A percentile compares a stretch with the other conserved stretches of the same genome.
Evolutionary conservation across 2,329 filamentous ascomycete species (phyloP).

Genomic region (Plenodomus biglobosus): DNA sequence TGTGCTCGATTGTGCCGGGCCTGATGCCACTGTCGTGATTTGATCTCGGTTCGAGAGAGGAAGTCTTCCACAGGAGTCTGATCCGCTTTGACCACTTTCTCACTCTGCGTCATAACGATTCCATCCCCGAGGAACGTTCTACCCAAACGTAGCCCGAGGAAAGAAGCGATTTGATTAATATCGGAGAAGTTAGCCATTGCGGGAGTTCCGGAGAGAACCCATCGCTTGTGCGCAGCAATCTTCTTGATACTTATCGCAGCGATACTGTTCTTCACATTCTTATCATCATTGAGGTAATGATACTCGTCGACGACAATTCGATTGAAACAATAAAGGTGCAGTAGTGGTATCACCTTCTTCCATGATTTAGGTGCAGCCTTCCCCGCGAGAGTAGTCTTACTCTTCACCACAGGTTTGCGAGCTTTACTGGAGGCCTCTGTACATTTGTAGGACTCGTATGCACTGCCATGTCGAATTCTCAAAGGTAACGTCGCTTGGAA

Average conservation of each 20-base stretch:
- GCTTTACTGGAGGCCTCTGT: conserved; percentile 7
- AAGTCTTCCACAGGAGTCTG: conserved; percentile 57
- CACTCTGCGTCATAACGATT: conserved; percentile 49
- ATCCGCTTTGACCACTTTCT: conserved; percentile 41
- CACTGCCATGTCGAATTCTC: conserved; percentile 41
- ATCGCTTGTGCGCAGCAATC: conserved; percentile 56
- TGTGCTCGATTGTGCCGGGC: conserved; percentile 57
- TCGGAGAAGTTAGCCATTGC: conserved; percentile 60
- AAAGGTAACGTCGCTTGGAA: conserved; percentile 45
- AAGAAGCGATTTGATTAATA: conserved; percentile 59
- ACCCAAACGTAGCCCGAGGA: conserved; percentile 59
- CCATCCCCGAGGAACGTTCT: conserved; percentile 54
- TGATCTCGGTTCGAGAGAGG: conserved; percentile 52
- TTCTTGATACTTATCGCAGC: conserved; percentile 46
- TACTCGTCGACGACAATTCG: conserved; percentile 67
- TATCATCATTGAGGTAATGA: conserved; percentile 55
- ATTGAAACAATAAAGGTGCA: conserved; percentile 64
- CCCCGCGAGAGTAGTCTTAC: background rate
- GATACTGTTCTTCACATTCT: conserved; percentile 25
- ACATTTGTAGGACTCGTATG: conserved; percentile 31
- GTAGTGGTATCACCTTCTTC: conserved; percentile 27
- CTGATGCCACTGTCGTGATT: conserved; percentile 56
- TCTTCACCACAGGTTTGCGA: conserved; percentile 9
- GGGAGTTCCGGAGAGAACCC: conserved; percentile 67
- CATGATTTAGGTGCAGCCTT: background rate